These are phyloP conservation scores for Fistulinella staudtii DNA, from an alignment of 1,284 basidiomycete species.

Conservation along the genomic window DNA sequence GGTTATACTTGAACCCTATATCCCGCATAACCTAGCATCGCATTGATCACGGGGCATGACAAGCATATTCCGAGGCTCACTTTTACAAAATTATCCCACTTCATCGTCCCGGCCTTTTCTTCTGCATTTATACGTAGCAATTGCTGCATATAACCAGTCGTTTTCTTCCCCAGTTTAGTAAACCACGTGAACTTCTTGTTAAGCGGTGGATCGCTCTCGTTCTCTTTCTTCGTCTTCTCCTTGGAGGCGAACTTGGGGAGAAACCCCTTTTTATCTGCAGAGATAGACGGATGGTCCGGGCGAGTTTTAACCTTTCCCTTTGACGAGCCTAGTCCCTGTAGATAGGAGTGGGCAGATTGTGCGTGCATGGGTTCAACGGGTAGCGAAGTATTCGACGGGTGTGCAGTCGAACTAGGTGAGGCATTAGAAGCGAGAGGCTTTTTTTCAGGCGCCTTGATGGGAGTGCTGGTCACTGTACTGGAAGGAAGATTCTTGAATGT, in stretches of 20 bases:
- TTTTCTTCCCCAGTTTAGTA: constrained; percentile 54
- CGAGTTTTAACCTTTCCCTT: constrained; percentile 71
- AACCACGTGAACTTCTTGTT: constrained; percentile 51
- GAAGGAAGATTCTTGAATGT: too few relatives aligned
- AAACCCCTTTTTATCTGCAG: constrained; percentile 46
- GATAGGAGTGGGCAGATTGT: constrained; percentile 67
- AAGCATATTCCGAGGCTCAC: constrained; percentile 28
- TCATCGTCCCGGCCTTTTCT: constrained; percentile 61
- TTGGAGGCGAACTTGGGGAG: constrained; percentile 47
- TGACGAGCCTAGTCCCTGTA: constrained; percentile 45
- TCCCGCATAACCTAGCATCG: constrained; percentile 62
- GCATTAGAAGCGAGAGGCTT: constrained; percentile 26
- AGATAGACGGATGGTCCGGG: constrained; percentile 49
- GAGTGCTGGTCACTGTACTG: constrained; percentile 16
- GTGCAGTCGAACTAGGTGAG: constrained; percentile 28
- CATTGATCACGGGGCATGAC: not conserved
- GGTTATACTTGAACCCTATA: constrained; percentile 70
- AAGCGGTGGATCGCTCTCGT: constrained; percentile 32
- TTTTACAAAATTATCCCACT: constrained; percentile 68
- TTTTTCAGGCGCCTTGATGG: constrained; percentile 11
- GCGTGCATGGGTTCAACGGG: constrained; percentile 46
- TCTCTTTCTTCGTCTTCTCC: constrained; percentile 36
- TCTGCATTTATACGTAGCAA: constrained; percentile 55
- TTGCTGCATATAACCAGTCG: constrained; percentile 57
- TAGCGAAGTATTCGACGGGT: constrained; percentile 44